These are phyloP conservation scores for Coemansia pectinata DNA, from an alignment of 192 early-diverging fungal species.

Conservation along the genomic window DNA sequence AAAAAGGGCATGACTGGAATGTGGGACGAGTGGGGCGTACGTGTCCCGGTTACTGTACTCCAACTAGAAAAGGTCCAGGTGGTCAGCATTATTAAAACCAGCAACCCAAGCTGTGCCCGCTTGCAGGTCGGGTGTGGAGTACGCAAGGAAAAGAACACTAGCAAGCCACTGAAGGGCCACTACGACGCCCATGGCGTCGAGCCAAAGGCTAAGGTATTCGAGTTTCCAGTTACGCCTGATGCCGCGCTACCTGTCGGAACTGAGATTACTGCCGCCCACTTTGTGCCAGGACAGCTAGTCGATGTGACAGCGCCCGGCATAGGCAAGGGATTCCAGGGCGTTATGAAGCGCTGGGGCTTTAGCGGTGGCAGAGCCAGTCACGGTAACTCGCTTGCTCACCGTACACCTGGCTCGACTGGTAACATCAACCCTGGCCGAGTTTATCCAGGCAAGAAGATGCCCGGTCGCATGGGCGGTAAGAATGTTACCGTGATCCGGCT, in stretches of 20 bases:
- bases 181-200: conserved; percentile 67
- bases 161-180: conserved; percentile 75
- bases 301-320: conserved; percentile 85
- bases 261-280: conserved; percentile 80
- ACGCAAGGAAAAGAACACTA: conserved; percentile 63
- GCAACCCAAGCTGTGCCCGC: conserved; percentile 32
- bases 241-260: conserved; percentile 70
- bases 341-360: conserved; percentile 97
- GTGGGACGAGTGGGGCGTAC: conserved; percentile 92
- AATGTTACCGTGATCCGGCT: conserved; percentile 78
- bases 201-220: conserved; percentile 78
- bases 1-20: conserved; percentile 96
- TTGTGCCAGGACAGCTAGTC: conserved; percentile 93
- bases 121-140: conserved; percentile 70
- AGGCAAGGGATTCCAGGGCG: conserved; percentile 95
- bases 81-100: conserved; percentile 57
- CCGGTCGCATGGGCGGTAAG: conserved; percentile 91
- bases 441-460: conserved; percentile 98
- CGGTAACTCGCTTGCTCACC: conserved; percentile 88
- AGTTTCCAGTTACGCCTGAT: conserved; percentile 84
- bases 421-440: conserved; percentile 84
- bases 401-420: conserved; percentile 88
- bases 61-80: conserved; percentile 75
- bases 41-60: conserved; percentile 85
- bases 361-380: conserved; percentile 90